Evolutionary conservation across 1,284 basidiomycete genomes (phyloP).

Genomic region (Somion occarium): DNA sequence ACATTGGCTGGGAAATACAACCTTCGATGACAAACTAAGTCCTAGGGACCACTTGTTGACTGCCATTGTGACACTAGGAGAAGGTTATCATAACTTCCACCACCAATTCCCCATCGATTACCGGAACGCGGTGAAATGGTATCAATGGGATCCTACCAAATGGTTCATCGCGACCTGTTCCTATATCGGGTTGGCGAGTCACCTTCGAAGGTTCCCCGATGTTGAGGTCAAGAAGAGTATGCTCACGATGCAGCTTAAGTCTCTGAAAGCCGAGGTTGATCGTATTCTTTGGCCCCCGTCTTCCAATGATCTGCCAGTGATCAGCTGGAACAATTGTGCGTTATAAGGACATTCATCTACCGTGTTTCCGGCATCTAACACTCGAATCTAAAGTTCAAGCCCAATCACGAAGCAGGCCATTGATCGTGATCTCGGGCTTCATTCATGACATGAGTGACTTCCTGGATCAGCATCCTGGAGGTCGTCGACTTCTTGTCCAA

Average conservation of each 20-base stretch:
- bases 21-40: constrained; percentile 82
- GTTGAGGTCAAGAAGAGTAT: constrained; percentile 85
- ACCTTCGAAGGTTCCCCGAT: constrained; percentile 79
- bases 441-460: constrained; percentile 82
- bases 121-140: constrained; percentile 67
- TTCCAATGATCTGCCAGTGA: constrained; percentile 66
- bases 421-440: constrained; percentile 79
- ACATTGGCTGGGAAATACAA: constrained; percentile 82
- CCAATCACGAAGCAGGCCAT: constrained; percentile 58
- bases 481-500: constrained; percentile 52
- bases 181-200: constrained; percentile 63
- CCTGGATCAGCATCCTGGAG: constrained; percentile 79
- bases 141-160: constrained; percentile 67
- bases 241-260: constrained; percentile 79
- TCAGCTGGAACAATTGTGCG: constrained; percentile 78
- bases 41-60: constrained; percentile 83
- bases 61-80: constrained; percentile 83
- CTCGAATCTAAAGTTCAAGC: constrained; percentile 48
- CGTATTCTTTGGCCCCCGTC: constrained; percentile 64
- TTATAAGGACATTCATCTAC: constrained; percentile 15
- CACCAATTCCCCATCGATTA: constrained; percentile 86
- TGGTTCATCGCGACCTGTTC: constrained; percentile 78
- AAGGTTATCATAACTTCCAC: constrained; percentile 87
- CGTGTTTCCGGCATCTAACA: background rate
- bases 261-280: constrained; percentile 61